Evolutionary conservation across 106 monocot genomes (phyloP).

Genomic region (Acanthochlamys bracteata): DNA sequence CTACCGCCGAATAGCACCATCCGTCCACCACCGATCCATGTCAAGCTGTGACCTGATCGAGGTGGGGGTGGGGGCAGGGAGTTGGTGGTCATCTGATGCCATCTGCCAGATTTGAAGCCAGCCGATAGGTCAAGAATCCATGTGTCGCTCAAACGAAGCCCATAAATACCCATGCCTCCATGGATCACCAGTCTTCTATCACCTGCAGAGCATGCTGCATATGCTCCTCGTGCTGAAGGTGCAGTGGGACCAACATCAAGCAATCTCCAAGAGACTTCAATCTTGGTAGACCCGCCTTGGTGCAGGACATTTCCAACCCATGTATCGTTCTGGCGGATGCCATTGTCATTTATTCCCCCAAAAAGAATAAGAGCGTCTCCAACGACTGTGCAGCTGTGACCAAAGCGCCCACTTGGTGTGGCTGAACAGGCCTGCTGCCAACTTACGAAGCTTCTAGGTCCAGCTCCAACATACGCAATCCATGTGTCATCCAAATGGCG

Average conservation of each 20-base stretch:
- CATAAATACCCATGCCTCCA: slow-evolving; percentile 64
- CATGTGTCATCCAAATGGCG: slow-evolving; percentile 93
- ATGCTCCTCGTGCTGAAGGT: slow-evolving; percentile 87
- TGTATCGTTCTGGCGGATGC: slow-evolving; percentile 70
- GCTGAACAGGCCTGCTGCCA: slow-evolving; percentile 64
- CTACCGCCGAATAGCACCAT: slow-evolving; percentile 85
- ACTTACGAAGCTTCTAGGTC: slow-evolving; percentile 11
- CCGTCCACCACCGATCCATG: slow-evolving; percentile 43
- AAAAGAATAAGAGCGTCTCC: slow-evolving; percentile 57
- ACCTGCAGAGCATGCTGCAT: slow-evolving; percentile 53
- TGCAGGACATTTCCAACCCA: slow-evolving; percentile 51
- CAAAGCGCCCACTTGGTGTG: slow-evolving; percentile 82
- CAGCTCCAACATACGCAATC: slow-evolving; percentile 60
- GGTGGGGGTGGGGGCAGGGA: slow-evolving; percentile 36
- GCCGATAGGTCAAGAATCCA: slow-evolving; percentile 69
- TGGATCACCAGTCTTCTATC: slow-evolving; percentile 53
- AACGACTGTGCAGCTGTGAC: slow-evolving; percentile 61
- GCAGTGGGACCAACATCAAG: slow-evolving; percentile 42
- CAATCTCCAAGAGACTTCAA: slow-evolving; percentile 49
- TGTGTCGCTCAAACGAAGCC: slow-evolving; percentile 58
- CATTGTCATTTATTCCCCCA: slow-evolving; percentile 86
- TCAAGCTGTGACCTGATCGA: slow-evolving; percentile 83
- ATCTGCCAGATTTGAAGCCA: slow-evolving; percentile 23
- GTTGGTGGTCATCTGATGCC: slow-evolving; percentile 39
- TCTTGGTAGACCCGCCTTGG: slow-evolving; percentile 14